Percentiles rank a stretch among this genome's conserved stretches.
These are phyloP conservation scores for Trypanosoma cruzi DNA, from an alignment of 208 protist genomes.

Conservation along the genomic window DNA sequence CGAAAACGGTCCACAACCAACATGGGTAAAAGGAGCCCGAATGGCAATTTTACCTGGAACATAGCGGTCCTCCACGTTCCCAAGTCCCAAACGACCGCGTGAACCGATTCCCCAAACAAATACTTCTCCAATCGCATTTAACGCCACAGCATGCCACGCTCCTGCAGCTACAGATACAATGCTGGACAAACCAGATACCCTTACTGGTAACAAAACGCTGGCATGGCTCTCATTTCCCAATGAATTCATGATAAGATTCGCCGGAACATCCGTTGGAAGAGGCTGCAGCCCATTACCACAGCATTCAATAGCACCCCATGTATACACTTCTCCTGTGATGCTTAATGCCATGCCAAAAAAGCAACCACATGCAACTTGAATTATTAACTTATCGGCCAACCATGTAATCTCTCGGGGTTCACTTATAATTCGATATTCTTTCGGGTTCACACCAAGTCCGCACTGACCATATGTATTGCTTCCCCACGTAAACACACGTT, in stretches of 20 bases:
- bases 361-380: conserved; percentile 82
- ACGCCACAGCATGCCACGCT: conserved; percentile 74
- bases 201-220: conserved; percentile 55
- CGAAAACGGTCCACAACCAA: conserved; percentile 73
- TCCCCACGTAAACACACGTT: conserved; percentile 81
- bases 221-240: conserved; percentile 48
- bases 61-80: conserved; percentile 41
- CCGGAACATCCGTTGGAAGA: conserved; percentile 36
- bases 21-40: conserved; percentile 51
- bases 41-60: conserved; percentile 48
- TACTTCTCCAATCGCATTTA: conserved; percentile 77
- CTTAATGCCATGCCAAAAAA: conserved; percentile 80
- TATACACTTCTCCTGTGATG: conserved; percentile 70
- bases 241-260: conserved; percentile 52
- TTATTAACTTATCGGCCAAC: conserved; percentile 75
- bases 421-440: conserved; percentile 49
- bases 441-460: conserved; percentile 70
- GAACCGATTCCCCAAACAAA: conserved; percentile 74
- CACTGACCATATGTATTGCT: conserved; percentile 86
- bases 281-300: conserved; percentile 73
- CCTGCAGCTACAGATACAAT: conserved; percentile 74
- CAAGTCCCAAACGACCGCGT: conserved; percentile 63
- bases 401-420: conserved; percentile 66
- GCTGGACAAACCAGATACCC: conserved; percentile 42
- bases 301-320: conserved; percentile 85